Evolutionary conservation across 1,139 yeast species (phyloP), one percentile per base, ranked within the genome.

Genomic region (Pneumocystis murina): DNA sequence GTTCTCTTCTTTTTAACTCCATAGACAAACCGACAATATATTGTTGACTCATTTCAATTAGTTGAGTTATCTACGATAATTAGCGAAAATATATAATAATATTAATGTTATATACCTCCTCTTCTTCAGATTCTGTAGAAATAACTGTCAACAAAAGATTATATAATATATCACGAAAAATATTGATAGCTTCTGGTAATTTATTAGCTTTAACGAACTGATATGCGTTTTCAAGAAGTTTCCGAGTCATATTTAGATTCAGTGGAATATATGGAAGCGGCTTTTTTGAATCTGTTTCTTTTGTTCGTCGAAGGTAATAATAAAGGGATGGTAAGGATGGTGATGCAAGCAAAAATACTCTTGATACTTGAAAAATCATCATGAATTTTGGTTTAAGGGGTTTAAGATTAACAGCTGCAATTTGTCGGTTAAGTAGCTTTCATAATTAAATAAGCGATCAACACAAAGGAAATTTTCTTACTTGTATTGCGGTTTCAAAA

Each of bases 11-110:
- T 65, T 82, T 82, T 68, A 92, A 80, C 75, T 94, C 98, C 69
- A 92, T 88, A 38, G 95, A 85, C 69, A 91, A 81, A 28, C 97
- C 98, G 64, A 92, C 75, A 70, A 94, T 89, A 74, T 94, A 94
- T 73, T 92, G 96, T 69, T 87, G 86, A 75, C 96, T 87, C 67
- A 87, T 79, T 36, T 79, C 78, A 69, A 94, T 77, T 1, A 90
- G 79, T 68, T 86, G 90, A 69, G 79, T 79, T 38, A 58, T 58
- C 60, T 58, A 10, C 3, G 7, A 3, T 12, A 20, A 38, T 58
- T 58, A 58, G 60, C 12, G 28, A 40, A 40, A 58, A 58, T 33
- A 28, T 12, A 24, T 70, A 95, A 24, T 8, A 12, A 41, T 33
- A 20, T 24, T 14, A 28, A 55, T 28, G 14, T 7, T 61, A 40